Conservation (phyloP, 352 stramenopile genomes). For the Aphanomyces euteiches region DNA sequence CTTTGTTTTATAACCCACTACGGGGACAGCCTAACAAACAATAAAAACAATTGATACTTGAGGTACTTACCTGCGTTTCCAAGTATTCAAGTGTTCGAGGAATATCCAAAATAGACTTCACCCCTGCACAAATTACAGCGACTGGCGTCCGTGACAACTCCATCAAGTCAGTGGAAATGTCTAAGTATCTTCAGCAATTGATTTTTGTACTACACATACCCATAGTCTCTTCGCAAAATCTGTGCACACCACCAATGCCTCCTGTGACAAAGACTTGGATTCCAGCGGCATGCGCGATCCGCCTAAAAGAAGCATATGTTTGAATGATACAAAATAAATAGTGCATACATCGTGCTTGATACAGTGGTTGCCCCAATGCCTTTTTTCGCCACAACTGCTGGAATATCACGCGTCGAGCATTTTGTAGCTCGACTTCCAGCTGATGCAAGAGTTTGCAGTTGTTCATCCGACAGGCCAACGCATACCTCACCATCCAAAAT, state of each 20-base stretch:
- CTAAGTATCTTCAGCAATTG: constrained; percentile 35
- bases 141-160: constrained; percentile 95
- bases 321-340: neutral
- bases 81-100: constrained; percentile 94
- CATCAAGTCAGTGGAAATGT: constrained; percentile 95
- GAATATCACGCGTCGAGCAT: constrained; percentile 82
- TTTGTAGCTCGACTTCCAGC: constrained; percentile 60
- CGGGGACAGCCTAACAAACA: constrained; percentile 84
- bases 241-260: constrained; percentile 96
- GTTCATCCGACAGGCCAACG: constrained; percentile 54
- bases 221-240: constrained; percentile 90
- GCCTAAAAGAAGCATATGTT: constrained; percentile 39
- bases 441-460: constrained; percentile 62
- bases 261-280: constrained; percentile 98
- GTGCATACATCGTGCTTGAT: constrained; percentile 90
- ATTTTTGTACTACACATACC: constrained; percentile 41
- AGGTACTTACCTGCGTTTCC: constrained; percentile 83
- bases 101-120: constrained; percentile 99
- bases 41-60: constrained; percentile 18
- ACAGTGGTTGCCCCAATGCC: constrained; percentile 94
- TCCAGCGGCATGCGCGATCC: constrained; percentile 89
- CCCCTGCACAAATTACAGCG: constrained; percentile 95
- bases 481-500: constrained; percentile 91
- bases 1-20: constrained; percentile 88
- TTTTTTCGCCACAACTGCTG: constrained; percentile 64